Base-by-base conservation (phyloP, 164 flowering plant species). In the Chimonanthus praecox region DNA sequence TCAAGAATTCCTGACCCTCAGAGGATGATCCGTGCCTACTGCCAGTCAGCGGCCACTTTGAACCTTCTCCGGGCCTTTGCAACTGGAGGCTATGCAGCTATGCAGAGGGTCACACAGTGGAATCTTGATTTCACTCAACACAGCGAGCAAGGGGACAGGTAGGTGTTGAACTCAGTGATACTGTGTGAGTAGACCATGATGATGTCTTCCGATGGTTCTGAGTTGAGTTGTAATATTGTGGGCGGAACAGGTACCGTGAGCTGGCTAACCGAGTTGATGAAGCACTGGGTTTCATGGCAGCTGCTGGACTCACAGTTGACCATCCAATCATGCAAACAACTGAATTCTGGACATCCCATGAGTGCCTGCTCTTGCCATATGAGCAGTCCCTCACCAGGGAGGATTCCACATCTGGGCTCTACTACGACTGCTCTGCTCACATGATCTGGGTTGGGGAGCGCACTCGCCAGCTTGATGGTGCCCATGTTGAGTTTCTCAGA, bases 111-210 rank as follows among this genome's bases (percentile, higher is more conserved):
- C 61, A 90, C 87, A 9, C 92, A 92, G 76, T 94, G 98, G 98
- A 94, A 94, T 80, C 81, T 94, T 74, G 97, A 92, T 80, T 94
- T 94, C 84, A 82, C 92, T 2, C 88, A 89, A 78, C 90, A 90
- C 79, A 92, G 98, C 71, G 97, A 94, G 75, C 98, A 94, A 76
- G 98, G 92, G 11, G 97, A 94, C 71, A 89, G 92, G 98, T 91
- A 77, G 6, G 10, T 54, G 58, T 48, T 68, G 50, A 49, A 66
- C 18, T 66, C 49, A 7, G 68, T 45, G 47, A 44, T 13, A 18
- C 45, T 44, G n/a, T 44, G n/a, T 16, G 44, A 8, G 65, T 62
- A 4, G 15, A 45, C 58, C 47, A 10, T 7, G 66, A 33, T 63
- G 16, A 1, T 54, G 60, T 54, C 60, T n/a, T 16, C 33, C 13